A percentile compares a stretch with the other conserved stretches of the same genome.
Evolutionary conservation across 768 basidiomycete genomes (phyloP).

Genomic region (Tulasnella sp.): DNA sequence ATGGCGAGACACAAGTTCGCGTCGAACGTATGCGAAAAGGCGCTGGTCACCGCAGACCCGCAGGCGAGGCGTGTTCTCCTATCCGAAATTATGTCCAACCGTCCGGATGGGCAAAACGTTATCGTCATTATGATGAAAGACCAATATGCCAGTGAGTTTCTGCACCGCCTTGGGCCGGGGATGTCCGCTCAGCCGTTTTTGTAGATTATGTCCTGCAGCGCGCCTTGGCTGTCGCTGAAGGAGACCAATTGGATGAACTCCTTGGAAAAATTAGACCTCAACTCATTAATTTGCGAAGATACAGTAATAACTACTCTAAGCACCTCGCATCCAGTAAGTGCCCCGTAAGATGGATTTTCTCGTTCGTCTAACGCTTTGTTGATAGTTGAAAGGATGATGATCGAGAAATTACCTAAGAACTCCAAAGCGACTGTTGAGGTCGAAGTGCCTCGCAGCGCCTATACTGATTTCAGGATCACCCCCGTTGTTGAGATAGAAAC

Average conservation of each 20-base stretch:
- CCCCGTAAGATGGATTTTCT: neutral
- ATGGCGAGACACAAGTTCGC: conserved; percentile 87
- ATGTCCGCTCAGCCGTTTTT: conserved; percentile 1
- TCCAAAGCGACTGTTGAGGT: neutral
- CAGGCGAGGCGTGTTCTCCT: conserved; percentile 59
- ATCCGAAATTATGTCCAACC: conserved; percentile 63
- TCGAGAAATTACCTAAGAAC: neutral
- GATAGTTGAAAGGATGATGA: conserved; percentile 3
- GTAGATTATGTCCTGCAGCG: conserved; percentile 79
- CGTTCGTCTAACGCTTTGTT: neutral
- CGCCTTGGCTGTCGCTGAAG: conserved; percentile 54
- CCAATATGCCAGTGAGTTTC: conserved; percentile 67
- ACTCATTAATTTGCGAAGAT: conserved; percentile 55
- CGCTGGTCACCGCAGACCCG: conserved; percentile 50
- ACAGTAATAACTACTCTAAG: conserved; percentile 62
- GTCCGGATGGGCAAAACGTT: conserved; percentile 51
- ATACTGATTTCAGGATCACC: neutral
- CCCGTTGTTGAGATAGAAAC: neutral
- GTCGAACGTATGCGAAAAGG: conserved; percentile 93
- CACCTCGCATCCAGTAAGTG: conserved; percentile 67
- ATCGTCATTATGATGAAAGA: conserved; percentile 73
- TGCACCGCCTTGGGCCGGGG: neutral
- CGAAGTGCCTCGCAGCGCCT: neutral
- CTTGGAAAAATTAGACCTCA: conserved; percentile 53
- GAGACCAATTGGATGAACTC: conserved; percentile 56